A percentile compares a stretch with the other conserved stretches of the same genome.
phyloP scores from a whole-genome alignment of 2,329 filamentous ascomycete genomes.

The Colletotrichum lupini region DNA sequence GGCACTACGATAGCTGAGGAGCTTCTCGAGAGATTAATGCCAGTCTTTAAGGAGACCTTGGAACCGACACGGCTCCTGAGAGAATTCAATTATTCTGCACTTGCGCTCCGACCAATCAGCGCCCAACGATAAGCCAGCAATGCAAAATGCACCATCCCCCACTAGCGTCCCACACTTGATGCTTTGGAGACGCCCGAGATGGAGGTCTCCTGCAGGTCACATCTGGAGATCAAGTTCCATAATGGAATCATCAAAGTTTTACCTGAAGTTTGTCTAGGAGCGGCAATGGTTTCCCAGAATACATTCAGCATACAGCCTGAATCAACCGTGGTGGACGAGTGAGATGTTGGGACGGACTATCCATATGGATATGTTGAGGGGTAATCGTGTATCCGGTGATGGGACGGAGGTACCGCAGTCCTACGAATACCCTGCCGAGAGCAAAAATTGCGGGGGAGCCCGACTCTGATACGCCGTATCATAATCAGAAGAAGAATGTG shows the following conservation, averaged over 20 bases:
- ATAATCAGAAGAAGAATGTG: constrained; percentile 22
- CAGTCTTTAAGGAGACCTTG: constrained; percentile 30
- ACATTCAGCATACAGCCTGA: constrained; percentile 3
- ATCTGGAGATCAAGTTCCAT: constrained; percentile 36
- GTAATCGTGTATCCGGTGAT: constrained; percentile 21
- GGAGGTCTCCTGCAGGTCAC: constrained; percentile 35
- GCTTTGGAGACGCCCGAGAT: constrained; percentile 31
- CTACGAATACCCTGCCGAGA: constrained; percentile 10
- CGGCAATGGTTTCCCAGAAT: constrained; percentile 30
- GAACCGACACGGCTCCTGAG: constrained; percentile 35
- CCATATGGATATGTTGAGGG: constrained; percentile 20
- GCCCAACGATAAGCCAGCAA: constrained; percentile 43
- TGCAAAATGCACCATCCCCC: constrained; percentile 34
- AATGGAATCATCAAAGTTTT: constrained; percentile 39
- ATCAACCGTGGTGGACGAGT: constrained; percentile 7
- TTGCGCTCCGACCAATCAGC: constrained; percentile 42
- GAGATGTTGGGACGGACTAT: constrained; percentile 12
- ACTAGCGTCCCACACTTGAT: constrained; percentile 35
- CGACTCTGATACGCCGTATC: constrained; percentile 19
- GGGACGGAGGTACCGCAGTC: constrained; percentile 18
- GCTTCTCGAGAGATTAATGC: constrained; percentile 34
- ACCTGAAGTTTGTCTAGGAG: constrained; percentile 22
- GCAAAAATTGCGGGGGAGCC: constrained; percentile 27
- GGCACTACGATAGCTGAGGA: constrained; percentile 3
- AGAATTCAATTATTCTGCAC: constrained; percentile 49